A percentile compares a stretch with the other conserved stretches of the same genome.
These are phyloP conservation scores for Kwoniella dejecticola DNA, from an alignment of 768 basidiomycete species.

Conservation along the genomic window DNA sequence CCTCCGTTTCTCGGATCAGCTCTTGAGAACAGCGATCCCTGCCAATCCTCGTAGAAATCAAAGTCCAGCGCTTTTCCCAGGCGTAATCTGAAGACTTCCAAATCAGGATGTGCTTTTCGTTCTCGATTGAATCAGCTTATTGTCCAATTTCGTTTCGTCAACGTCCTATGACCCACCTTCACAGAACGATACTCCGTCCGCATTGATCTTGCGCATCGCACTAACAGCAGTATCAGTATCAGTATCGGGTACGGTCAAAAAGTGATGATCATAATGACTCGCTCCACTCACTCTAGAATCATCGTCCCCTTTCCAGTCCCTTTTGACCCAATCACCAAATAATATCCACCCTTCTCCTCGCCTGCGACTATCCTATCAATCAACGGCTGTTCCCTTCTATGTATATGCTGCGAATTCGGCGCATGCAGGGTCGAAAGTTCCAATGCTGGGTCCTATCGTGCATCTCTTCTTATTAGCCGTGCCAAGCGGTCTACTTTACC, in stretches of 20 bases:
- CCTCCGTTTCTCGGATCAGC: conserved; percentile 83
- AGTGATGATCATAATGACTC: no score
- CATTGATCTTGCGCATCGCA: conserved; percentile 72
- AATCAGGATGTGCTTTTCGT: conserved; percentile 72
- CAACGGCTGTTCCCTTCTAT: conserved; percentile 71
- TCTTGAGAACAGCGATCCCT: conserved; percentile 69
- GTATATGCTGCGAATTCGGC: conserved; percentile 60
- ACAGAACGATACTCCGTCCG: conserved; percentile 60
- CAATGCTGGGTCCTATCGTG: conserved; percentile 43
- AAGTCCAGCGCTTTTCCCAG: conserved; percentile 83
- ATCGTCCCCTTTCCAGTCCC: conserved; percentile 82
- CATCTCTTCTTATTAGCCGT: conserved; percentile 18
- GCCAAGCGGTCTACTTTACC: conserved; percentile 2
- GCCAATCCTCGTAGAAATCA: conserved; percentile 73
- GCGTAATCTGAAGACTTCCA: conserved; percentile 78
- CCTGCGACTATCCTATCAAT: conserved; percentile 81
- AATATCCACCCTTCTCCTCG: conserved; percentile 70
- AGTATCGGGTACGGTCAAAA: not conserved
- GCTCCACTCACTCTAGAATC: conserved; percentile 69
- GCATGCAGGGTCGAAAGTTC: conserved; percentile 46
- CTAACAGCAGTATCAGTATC: conserved; percentile 1
- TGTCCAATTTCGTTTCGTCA: no score
- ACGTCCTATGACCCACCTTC: conserved; percentile 60
- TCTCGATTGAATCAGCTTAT: not conserved
- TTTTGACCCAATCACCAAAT: conserved; percentile 76